phyloP scores from a whole-genome alignment of 2,329 filamentous ascomycete genomes.

The Trichoderma afroharzianum region DNA sequence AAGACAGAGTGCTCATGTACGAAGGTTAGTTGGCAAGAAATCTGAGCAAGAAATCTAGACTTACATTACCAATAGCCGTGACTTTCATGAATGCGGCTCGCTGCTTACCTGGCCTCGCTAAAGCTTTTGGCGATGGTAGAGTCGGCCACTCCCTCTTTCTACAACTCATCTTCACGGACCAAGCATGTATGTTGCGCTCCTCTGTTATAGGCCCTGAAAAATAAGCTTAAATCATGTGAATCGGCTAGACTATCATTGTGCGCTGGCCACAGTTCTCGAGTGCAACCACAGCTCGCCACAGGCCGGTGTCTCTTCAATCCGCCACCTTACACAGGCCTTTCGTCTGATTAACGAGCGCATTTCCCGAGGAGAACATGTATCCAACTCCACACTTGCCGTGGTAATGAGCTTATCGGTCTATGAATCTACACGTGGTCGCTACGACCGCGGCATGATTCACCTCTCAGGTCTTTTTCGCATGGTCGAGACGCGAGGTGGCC shows the following conservation, averaged over 20 bases:
- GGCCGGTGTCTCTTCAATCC: background rate
- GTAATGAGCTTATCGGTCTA: background rate
- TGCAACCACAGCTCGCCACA: background rate
- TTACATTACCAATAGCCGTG: background rate
- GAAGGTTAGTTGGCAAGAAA: background rate
- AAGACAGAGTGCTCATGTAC: background rate
- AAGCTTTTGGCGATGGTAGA: background rate
- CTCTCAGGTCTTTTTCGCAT: background rate
- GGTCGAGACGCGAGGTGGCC: background rate
- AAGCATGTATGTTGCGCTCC: background rate
- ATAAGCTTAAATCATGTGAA: background rate
- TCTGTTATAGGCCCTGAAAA: background rate
- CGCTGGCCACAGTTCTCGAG: background rate
- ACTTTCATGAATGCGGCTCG: background rate
- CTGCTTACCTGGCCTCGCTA: background rate
- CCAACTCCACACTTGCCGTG: background rate
- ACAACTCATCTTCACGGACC: background rate
- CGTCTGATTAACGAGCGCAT: background rate
- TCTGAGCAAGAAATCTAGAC: background rate
- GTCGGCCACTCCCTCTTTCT: background rate
- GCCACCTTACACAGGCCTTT: background rate
- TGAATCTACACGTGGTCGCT: background rate
- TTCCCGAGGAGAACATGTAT: background rate
- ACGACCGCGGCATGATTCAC: background rate
- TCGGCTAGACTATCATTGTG: background rate